A percentile compares a stretch with the other conserved stretches of the same genome.
phyloP scores from a whole-genome alignment of 2,329 filamentous ascomycete genomes.

The Alternaria tenuissima region DNA sequence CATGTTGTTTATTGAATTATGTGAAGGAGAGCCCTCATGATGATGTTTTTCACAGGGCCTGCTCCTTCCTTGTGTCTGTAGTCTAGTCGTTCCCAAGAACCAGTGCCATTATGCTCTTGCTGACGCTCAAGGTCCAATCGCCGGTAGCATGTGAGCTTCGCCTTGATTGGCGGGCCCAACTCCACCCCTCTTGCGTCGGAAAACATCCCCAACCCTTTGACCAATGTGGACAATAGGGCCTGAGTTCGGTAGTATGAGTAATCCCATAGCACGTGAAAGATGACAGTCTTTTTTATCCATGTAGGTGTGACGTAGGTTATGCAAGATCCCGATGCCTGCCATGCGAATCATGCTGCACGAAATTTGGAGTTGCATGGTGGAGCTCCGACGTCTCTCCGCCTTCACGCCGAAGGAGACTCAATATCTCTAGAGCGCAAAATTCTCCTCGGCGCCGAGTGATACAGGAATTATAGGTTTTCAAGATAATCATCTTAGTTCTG shows the following conservation, averaged over 20 bases:
- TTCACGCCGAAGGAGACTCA: background rate
- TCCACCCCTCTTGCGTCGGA: background rate
- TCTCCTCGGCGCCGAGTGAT: background rate
- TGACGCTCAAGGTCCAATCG: background rate
- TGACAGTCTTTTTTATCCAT: background rate
- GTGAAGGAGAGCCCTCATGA: background rate
- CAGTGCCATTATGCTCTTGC: background rate
- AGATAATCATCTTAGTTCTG: background rate
- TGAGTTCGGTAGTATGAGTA: background rate
- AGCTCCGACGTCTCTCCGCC: background rate
- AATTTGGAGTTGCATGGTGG: background rate
- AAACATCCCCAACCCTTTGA: background rate
- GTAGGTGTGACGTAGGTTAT: background rate
- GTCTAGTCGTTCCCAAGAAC: background rate
- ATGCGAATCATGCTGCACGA: background rate
- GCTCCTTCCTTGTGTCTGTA: background rate
- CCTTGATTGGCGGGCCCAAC: background rate
- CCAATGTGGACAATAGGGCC: background rate
- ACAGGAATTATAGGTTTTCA: background rate
- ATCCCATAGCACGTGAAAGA: background rate
- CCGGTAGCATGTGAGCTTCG: background rate
- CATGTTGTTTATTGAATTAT: background rate
- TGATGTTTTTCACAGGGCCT: background rate
- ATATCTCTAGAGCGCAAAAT: background rate
- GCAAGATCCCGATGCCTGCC: background rate